Evolutionary conservation across 441 rosid genomes (phyloP).

Genomic region (California macrophylla): DNA sequence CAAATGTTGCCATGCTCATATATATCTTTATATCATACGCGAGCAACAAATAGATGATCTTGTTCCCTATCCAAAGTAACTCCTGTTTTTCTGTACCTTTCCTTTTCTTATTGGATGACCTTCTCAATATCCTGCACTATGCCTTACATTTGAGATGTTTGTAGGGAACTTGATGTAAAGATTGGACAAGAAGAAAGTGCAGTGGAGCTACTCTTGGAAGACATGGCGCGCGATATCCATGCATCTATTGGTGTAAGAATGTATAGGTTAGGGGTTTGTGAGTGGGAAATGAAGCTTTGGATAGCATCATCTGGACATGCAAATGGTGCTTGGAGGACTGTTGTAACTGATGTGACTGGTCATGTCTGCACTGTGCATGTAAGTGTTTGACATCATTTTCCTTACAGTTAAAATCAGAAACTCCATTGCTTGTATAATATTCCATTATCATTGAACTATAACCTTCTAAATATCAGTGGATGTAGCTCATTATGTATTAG

Average conservation of each 20-base stretch:
- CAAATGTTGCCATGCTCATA: slow-evolving; percentile 81
- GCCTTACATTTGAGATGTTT: slow-evolving; percentile 26
- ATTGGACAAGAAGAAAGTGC: slow-evolving; percentile 63
- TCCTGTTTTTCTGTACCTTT: slow-evolving; percentile 13
- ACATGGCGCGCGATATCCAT: slow-evolving; percentile 68
- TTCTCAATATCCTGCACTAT: slow-evolving; percentile 11
- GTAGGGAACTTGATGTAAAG: slow-evolving; percentile 74
- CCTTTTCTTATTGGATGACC: slow-evolving; percentile 11
- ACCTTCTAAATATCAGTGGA: not conserved
- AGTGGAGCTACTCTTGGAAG: slow-evolving; percentile 65
- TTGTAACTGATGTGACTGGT: slow-evolving; percentile 81
- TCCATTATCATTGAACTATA: not conserved
- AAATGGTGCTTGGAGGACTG: slow-evolving; percentile 94
- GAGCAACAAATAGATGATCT: slow-evolving; percentile 89
- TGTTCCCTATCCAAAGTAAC: slow-evolving; percentile 73
- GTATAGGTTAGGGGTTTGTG: slow-evolving; percentile 82
- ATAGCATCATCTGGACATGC: slow-evolving; percentile 68
- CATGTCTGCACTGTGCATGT: slow-evolving; percentile 88
- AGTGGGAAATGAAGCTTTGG: slow-evolving; percentile 99
- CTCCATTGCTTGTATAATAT: not conserved
- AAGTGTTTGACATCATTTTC: slow-evolving; percentile 29
- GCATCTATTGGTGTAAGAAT: slow-evolving; percentile 73
- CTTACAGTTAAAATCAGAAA: not conserved
- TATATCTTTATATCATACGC: slow-evolving; percentile 81
- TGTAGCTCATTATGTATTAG: not conserved